A percentile compares a stretch with the other conserved stretches of the same genome.
These are phyloP conservation scores for Zelopaecilomyces penicillatus DNA, from an alignment of 2,329 filamentous ascomycete genomes.

Conservation along the genomic window DNA sequence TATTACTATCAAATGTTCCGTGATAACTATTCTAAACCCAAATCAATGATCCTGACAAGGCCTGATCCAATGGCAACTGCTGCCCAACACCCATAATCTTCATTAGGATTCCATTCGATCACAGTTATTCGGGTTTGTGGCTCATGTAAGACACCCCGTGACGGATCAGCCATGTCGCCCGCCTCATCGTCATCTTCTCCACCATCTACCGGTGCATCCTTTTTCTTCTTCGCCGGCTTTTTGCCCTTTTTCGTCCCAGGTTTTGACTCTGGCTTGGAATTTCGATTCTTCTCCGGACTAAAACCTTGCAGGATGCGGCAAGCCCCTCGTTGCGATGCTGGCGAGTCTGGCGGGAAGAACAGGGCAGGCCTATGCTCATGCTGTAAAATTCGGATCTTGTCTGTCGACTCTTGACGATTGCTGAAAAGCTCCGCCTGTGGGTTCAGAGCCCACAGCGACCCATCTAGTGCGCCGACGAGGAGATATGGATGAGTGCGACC, in stretches of 20 bases:
- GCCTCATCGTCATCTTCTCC: constrained; percentile 26
- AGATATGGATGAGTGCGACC: constrained; percentile 45
- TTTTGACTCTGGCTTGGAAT: constrained; percentile 33
- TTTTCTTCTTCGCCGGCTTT: constrained; percentile 25
- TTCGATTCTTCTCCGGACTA: constrained; percentile 39
- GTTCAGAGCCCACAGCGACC: constrained; percentile 41
- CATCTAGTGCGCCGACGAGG: constrained; percentile 45
- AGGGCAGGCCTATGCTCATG: constrained; percentile 41
- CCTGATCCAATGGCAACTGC: constrained; percentile 60
- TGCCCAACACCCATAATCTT: constrained; percentile 57
- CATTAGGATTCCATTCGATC: constrained; percentile 61
- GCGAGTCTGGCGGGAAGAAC: constrained; percentile 20
- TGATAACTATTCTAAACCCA: constrained; percentile 39
- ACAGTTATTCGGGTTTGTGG: constrained; percentile 53
- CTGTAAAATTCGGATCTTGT: constrained; percentile 37
- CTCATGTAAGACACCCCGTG: constrained; percentile 48
- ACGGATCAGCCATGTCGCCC: constrained; percentile 26
- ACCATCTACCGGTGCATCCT: constrained; percentile 21
- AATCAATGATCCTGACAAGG: constrained; percentile 56
- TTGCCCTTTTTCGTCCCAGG: constrained; percentile 28
- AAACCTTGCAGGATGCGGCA: constrained; percentile 46
- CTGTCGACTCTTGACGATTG: constrained; percentile 22
- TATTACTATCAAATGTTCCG: constrained; percentile 3
- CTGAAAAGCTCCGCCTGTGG: constrained; percentile 29
- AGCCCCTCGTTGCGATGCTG: constrained; percentile 32